Base-by-base conservation (phyloP, 2,329 filamentous ascomycete species). In the Orbilia quercus region DNA sequence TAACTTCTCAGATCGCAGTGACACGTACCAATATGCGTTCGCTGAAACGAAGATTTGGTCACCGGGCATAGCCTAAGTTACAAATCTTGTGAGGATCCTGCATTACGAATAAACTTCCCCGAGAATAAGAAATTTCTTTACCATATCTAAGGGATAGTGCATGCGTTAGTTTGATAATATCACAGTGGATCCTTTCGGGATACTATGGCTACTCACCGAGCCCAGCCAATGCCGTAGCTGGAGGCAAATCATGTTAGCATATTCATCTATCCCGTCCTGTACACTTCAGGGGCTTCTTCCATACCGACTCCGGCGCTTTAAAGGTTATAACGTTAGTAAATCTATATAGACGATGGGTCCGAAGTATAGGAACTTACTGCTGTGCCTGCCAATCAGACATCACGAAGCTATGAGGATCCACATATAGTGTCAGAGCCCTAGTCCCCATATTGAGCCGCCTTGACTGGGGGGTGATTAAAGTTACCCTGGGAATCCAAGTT, bases 401-500 rank as follows among this genome's bases (percentile, higher is more conserved):
- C 23, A 63, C 36, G 69, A 74, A 74, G 18, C 59, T 65, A 22
- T 59, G 54, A 40, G 55, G 48, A 53, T 38, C 62, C 57, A 65
- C 69, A 58, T 31, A 9, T 9, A 38, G n/a, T 62, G 58, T 62
- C 20, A 74, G 45, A 51, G 31, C 14, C 12, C 1, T 20, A 70
- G 20, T 6, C 36, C 47, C 25, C 48, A 28, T 47, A 55, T 62
- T 47, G 40, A 57, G 54, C 28, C 40, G 47, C 38, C 28, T 36
- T 28, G 31, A 34, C 40, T 47, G 40, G 48, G 38, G 45, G 57
- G n/a, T n/a, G 57, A 45, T 62, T 67, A 5, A 12, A 40, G 50
- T 54, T 70, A 71, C 64, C 78, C 79, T 77, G 85, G 83, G 75
- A 87, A 88, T 1, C 85, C 86, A 0, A 88, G 82, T 74, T 87